Evolutionary conservation across 495 filamentous ascomycete species (phyloP).

Genomic region (Daldinia grandis): DNA sequence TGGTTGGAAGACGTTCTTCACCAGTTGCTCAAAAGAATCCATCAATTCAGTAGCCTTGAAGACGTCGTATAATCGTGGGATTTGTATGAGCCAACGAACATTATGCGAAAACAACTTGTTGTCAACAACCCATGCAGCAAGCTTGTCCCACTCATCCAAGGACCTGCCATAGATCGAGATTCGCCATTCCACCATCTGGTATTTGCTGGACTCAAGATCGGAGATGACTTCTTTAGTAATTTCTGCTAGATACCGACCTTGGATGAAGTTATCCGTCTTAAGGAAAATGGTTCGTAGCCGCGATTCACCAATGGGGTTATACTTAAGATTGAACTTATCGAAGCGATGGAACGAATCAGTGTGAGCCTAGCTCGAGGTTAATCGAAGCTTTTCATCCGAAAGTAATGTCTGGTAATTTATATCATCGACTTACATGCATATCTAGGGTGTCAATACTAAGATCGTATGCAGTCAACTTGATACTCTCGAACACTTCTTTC

Average conservation of each 20-base stretch:
- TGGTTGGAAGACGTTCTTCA: constrained; percentile 91
- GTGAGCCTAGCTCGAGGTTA: constrained; percentile 70
- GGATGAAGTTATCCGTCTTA: constrained; percentile 97
- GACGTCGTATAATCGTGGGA: constrained; percentile 93
- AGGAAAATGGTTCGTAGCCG: constrained; percentile 94
- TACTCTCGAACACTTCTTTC: constrained; percentile 93
- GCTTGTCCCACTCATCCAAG: constrained; percentile 95
- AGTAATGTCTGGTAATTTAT: neutral
- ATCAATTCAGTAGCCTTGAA: constrained; percentile 90
- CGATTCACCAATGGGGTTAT: constrained; percentile 97
- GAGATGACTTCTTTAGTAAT: constrained; percentile 98
- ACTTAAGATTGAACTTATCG: constrained; percentile 99
- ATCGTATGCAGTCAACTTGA: constrained; percentile 96
- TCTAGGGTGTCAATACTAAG: constrained; percentile 98
- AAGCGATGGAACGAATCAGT: constrained; percentile 98
- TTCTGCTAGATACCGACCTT: constrained; percentile 94
- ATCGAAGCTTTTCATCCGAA: neutral
- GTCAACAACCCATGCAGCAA: constrained; percentile 98
- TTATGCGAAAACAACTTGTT: constrained; percentile 98
- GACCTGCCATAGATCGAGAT: constrained; percentile 95
- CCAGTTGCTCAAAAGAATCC: constrained; percentile 86
- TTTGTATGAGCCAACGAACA: constrained; percentile 95
- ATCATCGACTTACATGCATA: constrained; percentile 78
- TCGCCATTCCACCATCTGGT: constrained; percentile 99
- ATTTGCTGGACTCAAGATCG: constrained; percentile 98